These are phyloP conservation scores for Penicillium silybi DNA, from an alignment of 495 filamentous ascomycete genomes.

Conservation along the genomic window DNA sequence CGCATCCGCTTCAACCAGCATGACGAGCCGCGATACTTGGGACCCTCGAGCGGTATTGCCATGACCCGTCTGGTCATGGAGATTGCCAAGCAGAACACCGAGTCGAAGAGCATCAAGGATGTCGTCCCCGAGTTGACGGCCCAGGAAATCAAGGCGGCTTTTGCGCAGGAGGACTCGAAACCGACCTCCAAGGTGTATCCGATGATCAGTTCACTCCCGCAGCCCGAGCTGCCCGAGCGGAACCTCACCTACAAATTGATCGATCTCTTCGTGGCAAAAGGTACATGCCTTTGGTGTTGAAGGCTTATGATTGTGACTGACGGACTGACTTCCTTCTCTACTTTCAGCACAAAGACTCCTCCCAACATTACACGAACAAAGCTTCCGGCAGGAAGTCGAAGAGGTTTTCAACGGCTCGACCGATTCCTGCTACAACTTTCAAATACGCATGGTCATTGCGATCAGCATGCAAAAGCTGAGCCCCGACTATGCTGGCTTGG, in stretches of 20 bases:
- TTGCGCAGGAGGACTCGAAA: conserved; percentile 53
- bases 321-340: conserved; percentile 8
- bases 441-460: conserved; percentile 82
- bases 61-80: conserved; percentile 94
- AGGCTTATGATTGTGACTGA: background rate
- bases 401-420: conserved; percentile 71
- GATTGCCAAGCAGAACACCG: conserved; percentile 82
- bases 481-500: conserved; percentile 73
- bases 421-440: conserved; percentile 80
- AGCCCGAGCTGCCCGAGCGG: conserved; percentile 61
- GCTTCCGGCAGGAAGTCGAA: conserved; percentile 69
- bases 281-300: conserved; percentile 43
- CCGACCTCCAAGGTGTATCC: conserved; percentile 70
- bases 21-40: conserved; percentile 83
- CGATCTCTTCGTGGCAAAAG: conserved; percentile 75
- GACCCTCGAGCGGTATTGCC: conserved; percentile 88
- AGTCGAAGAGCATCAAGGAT: conserved; percentile 79
- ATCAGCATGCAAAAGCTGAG: conserved; percentile 89
- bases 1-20: conserved; percentile 75
- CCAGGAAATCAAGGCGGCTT: conserved; percentile 54
- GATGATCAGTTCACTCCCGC: conserved; percentile 70
- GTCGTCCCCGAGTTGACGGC: conserved; percentile 70
- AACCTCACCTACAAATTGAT: conserved; percentile 67
- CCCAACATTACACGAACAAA: conserved; percentile 79
- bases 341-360: conserved; percentile 74